phyloP scores from a whole-genome alignment of 2,329 filamentous ascomycete genomes.

The Trichoderma sp. region DNA sequence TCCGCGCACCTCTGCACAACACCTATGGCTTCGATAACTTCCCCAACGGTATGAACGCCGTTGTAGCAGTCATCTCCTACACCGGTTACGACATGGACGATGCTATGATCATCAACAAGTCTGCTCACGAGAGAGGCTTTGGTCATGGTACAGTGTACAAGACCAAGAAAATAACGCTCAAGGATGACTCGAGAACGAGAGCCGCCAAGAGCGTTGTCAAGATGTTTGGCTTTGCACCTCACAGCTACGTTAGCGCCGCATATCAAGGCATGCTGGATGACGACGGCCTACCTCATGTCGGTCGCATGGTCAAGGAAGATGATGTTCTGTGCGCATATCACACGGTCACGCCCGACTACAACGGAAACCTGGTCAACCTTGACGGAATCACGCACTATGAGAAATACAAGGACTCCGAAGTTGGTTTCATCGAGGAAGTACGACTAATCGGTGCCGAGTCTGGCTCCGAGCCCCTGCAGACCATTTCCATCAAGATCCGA shows the following conservation, averaged over 20 bases:
- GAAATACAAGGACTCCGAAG: constrained; percentile 91
- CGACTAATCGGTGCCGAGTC: constrained; percentile 84
- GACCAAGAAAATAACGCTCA: constrained; percentile 86
- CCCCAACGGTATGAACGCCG: constrained; percentile 91
- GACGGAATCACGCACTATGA: constrained; percentile 85
- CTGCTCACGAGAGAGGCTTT: constrained; percentile 91
- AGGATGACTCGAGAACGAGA: constrained; percentile 71
- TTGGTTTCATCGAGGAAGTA: constrained; percentile 88
- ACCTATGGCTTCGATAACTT: constrained; percentile 98
- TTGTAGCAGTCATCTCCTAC: constrained; percentile 97
- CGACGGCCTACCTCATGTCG: constrained; percentile 83
- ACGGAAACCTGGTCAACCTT: constrained; percentile 77
- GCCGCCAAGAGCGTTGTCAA: constrained; percentile 72
- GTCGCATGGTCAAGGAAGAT: constrained; percentile 74
- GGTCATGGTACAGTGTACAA: constrained; percentile 97
- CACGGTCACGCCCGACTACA: constrained; percentile 78
- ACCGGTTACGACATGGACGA: constrained; percentile 99
- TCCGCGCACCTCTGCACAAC: constrained; percentile 89
- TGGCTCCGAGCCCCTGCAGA: constrained; percentile 80
- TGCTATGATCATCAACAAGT: constrained; percentile 99
- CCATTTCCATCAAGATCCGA: constrained; percentile 88
- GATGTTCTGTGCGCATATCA: constrained; percentile 89
- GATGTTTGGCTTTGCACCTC: constrained; percentile 88
- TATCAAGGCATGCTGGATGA: constrained; percentile 76
- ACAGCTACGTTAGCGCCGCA: constrained; percentile 68